phyloP scores from a whole-genome alignment of 176 grass and related monocot genomes.

The Juncus effusus region DNA sequence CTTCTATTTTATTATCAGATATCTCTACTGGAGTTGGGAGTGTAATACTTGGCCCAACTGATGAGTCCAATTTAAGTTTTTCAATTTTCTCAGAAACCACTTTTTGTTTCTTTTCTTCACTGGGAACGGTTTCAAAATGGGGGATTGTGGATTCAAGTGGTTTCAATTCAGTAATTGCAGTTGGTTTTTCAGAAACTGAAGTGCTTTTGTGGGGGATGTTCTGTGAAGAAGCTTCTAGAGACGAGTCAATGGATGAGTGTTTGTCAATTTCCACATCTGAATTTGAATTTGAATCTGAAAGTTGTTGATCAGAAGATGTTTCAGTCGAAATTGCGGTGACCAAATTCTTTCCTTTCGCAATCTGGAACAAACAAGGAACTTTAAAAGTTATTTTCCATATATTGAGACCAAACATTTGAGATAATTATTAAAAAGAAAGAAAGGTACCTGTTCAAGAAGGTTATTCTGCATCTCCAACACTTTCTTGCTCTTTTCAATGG shows the following conservation, averaged over 20 bases:
- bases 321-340: slow-evolving; percentile 11
- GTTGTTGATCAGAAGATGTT: background rate
- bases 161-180: slow-evolving; percentile 14
- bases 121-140: background rate
- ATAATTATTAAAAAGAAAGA: background rate
- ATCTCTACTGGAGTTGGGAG: slow-evolving; percentile 5
- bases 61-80: slow-evolving; percentile 16
- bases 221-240: background rate
- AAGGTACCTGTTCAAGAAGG: slow-evolving; percentile 20
- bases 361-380: background rate
- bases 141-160: background rate
- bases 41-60: background rate
- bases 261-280: slow-evolving; percentile 2
- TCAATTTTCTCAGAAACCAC: too few relatives aligned
- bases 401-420: too few relatives aligned
- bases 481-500: slow-evolving; percentile 12
- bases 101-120: slow-evolving; percentile 10
- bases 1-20: slow-evolving; percentile 11
- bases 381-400: too few relatives aligned
- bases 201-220: background rate
- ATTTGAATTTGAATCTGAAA: background rate
- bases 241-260: background rate
- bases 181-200: slow-evolving; percentile 5
- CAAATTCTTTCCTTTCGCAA: slow-evolving; percentile 23
- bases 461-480: slow-evolving; percentile 24